phyloP scores from a whole-genome alignment of 2,329 filamentous ascomycete species.

The Domatiomyces catenatus region DNA sequence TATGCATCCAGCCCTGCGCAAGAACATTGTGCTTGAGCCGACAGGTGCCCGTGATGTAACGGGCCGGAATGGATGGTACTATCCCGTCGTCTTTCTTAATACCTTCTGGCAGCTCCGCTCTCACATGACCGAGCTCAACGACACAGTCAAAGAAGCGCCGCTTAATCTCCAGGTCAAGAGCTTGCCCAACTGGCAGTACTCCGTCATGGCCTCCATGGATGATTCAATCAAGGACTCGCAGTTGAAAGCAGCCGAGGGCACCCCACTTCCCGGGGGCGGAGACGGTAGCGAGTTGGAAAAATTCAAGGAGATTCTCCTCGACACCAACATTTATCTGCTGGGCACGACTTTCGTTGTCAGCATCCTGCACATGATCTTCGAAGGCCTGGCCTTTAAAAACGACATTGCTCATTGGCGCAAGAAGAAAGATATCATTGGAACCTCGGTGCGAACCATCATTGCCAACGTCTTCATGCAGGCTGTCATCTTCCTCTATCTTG shows the following conservation, averaged over 20 bases:
- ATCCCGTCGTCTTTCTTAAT: constrained; percentile 80
- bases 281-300: constrained; percentile 93
- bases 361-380: constrained; percentile 84
- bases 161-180: constrained; percentile 74
- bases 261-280: constrained; percentile 56
- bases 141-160: constrained; percentile 67
- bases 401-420: constrained; percentile 97
- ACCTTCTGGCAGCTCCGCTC: constrained; percentile 91
- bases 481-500: constrained; percentile 87
- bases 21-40: constrained; percentile 64
- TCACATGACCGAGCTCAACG: constrained; percentile 85
- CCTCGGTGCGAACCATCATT: constrained; percentile 87
- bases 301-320: constrained; percentile 86
- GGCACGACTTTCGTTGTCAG: constrained; percentile 70
- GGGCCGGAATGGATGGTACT: constrained; percentile 86
- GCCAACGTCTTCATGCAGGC: constrained; percentile 96
- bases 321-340: constrained; percentile 85
- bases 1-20: constrained; percentile 57
- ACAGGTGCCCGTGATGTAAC: constrained; percentile 67
- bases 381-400: constrained; percentile 90
- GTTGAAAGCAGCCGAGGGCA: constrained; percentile 59
- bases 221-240: constrained; percentile 73
- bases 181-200: constrained; percentile 78
- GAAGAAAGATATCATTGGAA: constrained; percentile 98
- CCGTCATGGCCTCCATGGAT: constrained; percentile 68